Evolutionary conservation across 202 grass and related monocot genomes (phyloP).

Genomic region (Digitaria exilis): DNA sequence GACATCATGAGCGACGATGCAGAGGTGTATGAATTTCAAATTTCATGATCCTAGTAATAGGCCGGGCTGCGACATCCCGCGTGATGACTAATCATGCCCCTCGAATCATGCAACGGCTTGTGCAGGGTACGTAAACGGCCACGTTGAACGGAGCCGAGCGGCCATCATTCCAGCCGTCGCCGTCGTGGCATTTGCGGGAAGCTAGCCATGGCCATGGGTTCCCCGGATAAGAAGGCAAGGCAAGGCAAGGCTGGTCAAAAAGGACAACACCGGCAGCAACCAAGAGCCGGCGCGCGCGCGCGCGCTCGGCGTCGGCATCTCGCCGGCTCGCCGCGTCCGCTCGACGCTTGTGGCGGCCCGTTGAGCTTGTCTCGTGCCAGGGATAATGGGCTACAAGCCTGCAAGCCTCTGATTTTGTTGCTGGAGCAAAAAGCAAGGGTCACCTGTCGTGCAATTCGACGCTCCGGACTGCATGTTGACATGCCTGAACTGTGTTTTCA

Average conservation of each 20-base stretch:
- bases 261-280: background rate
- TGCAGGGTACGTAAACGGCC: background rate
- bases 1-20: background rate
- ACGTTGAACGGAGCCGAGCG: background rate
- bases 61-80: background rate
- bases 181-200: constrained; percentile 19
- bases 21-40: no score
- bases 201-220: background rate
- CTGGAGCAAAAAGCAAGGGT: background rate
- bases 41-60: background rate
- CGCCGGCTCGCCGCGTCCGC: constrained; percentile 30
- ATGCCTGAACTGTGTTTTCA: no score
- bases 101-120: background rate
- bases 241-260: constrained; percentile 1
- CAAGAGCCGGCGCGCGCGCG: background rate
- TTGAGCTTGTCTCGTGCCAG: no score
- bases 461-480: no score
- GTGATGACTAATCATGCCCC: background rate
- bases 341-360: background rate
- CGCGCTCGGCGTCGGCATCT: background rate
- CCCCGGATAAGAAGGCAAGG: background rate
- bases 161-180: background rate
- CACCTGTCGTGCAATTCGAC: no score
- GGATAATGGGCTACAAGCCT: no score
- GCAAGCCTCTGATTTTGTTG: background rate